Evolutionary conservation across 1,284 basidiomycete genomes (phyloP).

Genomic region (Phlebopus sp.): DNA sequence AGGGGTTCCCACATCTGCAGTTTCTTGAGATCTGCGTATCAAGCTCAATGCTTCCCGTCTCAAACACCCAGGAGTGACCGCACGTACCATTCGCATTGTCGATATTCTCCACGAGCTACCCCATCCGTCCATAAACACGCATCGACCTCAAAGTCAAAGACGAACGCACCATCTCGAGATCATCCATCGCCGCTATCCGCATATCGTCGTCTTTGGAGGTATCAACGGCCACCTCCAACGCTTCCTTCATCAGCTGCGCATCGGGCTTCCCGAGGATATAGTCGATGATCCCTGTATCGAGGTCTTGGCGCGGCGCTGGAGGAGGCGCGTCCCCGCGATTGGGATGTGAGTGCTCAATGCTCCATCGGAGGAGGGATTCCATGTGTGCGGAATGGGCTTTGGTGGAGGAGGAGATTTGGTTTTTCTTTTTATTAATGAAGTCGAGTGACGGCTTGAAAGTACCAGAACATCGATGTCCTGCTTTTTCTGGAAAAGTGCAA

Average conservation of each 20-base stretch:
- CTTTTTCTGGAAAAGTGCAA: conserved; percentile 16
- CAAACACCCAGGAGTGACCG: background rate
- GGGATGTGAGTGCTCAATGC: conserved; percentile 60
- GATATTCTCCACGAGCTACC: conserved; percentile 85
- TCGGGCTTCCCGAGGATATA: conserved; percentile 86
- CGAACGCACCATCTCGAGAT: conserved; percentile 86
- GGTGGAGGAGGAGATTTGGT: too few relatives aligned
- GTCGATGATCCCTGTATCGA: conserved; percentile 83
- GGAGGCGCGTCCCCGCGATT: conserved; percentile 31
- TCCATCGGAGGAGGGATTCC: conserved; percentile 76
- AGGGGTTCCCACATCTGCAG: conserved; percentile 87
- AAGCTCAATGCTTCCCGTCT: background rate
- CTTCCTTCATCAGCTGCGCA: conserved; percentile 85
- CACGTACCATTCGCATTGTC: conserved; percentile 90
- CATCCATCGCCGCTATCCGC: conserved; percentile 80
- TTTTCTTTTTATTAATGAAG: too few relatives aligned
- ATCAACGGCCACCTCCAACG: conserved; percentile 73
- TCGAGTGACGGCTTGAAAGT: conserved; percentile 13
- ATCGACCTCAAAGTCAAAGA: background rate
- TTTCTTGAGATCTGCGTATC: conserved; percentile 67
- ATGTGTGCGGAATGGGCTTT: conserved; percentile 34
- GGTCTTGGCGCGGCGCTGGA: conserved; percentile 41
- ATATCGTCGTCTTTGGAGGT: conserved; percentile 58
- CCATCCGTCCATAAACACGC: background rate
- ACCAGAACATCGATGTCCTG: conserved; percentile 24